Percentiles rank a stretch among this genome's conserved stretches.
phyloP scores from a whole-genome alignment of 805 yeast genomes.

The Monosporozyma aerobia region DNA sequence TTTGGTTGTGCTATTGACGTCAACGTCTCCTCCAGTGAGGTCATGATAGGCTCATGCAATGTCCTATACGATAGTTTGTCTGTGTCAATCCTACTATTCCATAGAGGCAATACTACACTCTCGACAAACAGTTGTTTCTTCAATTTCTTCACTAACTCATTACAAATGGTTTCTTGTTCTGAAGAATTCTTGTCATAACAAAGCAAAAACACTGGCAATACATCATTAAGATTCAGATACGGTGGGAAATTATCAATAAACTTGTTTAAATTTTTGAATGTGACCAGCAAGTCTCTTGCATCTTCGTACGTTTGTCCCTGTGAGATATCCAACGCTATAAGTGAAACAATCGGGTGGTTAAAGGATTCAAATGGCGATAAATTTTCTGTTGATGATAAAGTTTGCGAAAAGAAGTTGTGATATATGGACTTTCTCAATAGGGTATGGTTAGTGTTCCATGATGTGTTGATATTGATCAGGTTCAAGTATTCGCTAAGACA shows the following conservation, averaged over 20 bases:
- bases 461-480: slow-evolving; percentile 15
- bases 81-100: slow-evolving; percentile 10
- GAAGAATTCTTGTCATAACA: slow-evolving; percentile 40
- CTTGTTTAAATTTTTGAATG: slow-evolving; percentile 38
- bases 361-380: slow-evolving; percentile 75
- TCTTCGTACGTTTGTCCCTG: slow-evolving; percentile 32
- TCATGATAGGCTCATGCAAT: slow-evolving; percentile 27
- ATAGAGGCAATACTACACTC: slow-evolving; percentile 23
- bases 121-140: slow-evolving; percentile 36
- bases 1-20: slow-evolving; percentile 6
- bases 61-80: slow-evolving; percentile 4
- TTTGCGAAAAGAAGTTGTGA: slow-evolving; percentile 45
- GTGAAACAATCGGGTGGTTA: slow-evolving; percentile 74
- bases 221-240: slow-evolving; percentile 57
- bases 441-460: slow-evolving; percentile 16
- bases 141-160: slow-evolving; percentile 32
- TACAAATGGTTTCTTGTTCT: slow-evolving; percentile 37
- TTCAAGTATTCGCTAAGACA: slow-evolving; percentile 28
- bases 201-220: slow-evolving; percentile 44
- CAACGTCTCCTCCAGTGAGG: slow-evolving; percentile 22
- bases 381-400: slow-evolving; percentile 46
- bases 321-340: slow-evolving; percentile 49
- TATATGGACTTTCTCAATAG: slow-evolving; percentile 42
- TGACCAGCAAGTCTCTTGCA: slow-evolving; percentile 50
- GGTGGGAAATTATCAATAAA: slow-evolving; percentile 38